phyloP scores from a whole-genome alignment of 371 early-diverging fungal genomes.

The Rhizopus arrhizus region DNA sequence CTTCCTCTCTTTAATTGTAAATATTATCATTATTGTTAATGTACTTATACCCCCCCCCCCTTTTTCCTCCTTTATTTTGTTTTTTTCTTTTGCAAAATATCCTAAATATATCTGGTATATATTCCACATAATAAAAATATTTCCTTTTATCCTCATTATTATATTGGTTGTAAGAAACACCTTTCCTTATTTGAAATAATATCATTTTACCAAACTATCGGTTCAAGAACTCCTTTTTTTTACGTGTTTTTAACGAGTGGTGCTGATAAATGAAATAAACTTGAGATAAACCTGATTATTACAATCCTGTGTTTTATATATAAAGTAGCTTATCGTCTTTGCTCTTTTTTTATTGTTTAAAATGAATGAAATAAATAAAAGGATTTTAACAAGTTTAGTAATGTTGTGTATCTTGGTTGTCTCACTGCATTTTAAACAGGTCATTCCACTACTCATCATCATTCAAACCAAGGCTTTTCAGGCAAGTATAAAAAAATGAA shows the following conservation, averaged over 20 bases:
- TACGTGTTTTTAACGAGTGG: too few relatives aligned
- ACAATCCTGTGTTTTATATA: too few relatives aligned
- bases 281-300: too few relatives aligned
- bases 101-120: neutral
- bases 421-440: neutral
- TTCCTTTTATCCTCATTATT: neutral
- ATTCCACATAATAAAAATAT: neutral
- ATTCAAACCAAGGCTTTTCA: constrained; percentile 31
- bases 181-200: too few relatives aligned
- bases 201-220: too few relatives aligned
- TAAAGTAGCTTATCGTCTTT: neutral
- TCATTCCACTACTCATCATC: constrained; percentile 7
- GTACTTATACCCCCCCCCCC: neutral
- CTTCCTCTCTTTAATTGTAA: constrained; percentile 7
- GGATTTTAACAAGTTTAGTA: neutral
- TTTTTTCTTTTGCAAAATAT: too few relatives aligned
- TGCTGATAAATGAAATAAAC: too few relatives aligned
- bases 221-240: too few relatives aligned
- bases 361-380: neutral
- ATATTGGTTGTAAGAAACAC: too few relatives aligned
- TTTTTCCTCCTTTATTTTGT: too few relatives aligned
- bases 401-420: neutral
- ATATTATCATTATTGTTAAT: neutral
- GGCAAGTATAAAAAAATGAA: constrained; percentile 8
- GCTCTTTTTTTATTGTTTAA: neutral